Base-by-base conservation (phyloP, 2,329 filamentous ascomycete genomes). In the Acephala macrosclerotiorum region DNA sequence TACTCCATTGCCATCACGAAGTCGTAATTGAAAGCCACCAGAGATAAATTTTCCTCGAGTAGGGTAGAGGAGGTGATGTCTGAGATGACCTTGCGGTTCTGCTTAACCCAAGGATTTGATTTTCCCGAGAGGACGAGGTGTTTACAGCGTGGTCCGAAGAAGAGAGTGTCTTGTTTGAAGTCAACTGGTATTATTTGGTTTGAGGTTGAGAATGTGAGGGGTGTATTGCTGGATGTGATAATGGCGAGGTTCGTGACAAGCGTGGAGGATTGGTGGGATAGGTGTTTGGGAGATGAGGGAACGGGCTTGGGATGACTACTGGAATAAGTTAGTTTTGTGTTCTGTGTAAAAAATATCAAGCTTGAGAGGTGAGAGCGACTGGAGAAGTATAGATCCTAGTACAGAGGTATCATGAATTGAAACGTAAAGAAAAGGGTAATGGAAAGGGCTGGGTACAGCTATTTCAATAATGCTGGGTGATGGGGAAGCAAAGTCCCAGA, bases 211-310 rank as follows among this genome's bases (percentile, higher is more conserved):
- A 66, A 58, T 22, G 40, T 25, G 3, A 60, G 3, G 16, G 16
- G 7, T 33, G 47, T 65, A 63, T n/a, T 29, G 14, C 3, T 20
- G 20, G 33, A 65, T 49, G 22, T 22, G n/a, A 12, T 38, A 20
- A 3, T 57, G 33, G 29, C 74, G 68, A 12, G 73, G 73, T 60
- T 74, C 73, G 5, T 55, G 66, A 57, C 66, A 70, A 11, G 68
- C 63, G 56, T 73, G 73, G 9, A 75, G 62, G 22, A 74, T 58
- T 6, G 64, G 26, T 42, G 71, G 73, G 29, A 72, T 69, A 2
- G 62, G 66, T 0, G 71, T 69, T 2, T 56, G 16, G n/a, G 71
- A 73, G 11, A 64, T 26, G 45, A 66, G 35, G 29, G 53, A 38
- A 11, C 59, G 59, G 18, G 55, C 53, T 33, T 57, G 55, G 11